Conservation (phyloP, 164 flowering plant genomes). For the Stephania cephalantha region DNA sequence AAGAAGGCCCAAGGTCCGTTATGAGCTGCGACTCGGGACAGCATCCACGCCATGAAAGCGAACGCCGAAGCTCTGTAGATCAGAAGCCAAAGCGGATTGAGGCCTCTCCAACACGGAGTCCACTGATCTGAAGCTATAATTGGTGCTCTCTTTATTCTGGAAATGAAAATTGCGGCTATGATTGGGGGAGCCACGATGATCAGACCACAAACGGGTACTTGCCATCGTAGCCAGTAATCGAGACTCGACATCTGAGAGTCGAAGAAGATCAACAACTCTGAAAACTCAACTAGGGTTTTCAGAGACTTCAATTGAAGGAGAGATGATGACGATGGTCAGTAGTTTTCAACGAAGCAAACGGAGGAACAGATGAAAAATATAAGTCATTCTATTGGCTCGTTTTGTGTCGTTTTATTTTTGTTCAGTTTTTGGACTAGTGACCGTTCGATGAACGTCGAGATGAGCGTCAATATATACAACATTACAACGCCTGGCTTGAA, state of each 20-base stretch:
- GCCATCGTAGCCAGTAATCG: slow-evolving; percentile 39
- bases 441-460: too few species aligned
- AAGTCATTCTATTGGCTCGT: too few species aligned
- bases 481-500: too few species aligned
- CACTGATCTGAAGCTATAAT: slow-evolving; percentile 25
- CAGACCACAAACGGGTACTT: slow-evolving; percentile 31
- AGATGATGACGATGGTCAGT: too few species aligned
- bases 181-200: slow-evolving; percentile 25
- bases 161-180: slow-evolving; percentile 14
- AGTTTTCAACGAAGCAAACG: too few species aligned
- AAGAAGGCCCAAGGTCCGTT: slow-evolving; percentile 28
- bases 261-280: neutral
- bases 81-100: slow-evolving; percentile 32
- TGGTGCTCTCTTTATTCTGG: slow-evolving; percentile 19
- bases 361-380: too few species aligned
- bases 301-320: too few species aligned
- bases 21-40: slow-evolving; percentile 15
- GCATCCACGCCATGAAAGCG: slow-evolving; percentile 18
- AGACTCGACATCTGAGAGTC: slow-evolving; percentile 6
- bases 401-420: too few species aligned
- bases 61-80: slow-evolving; percentile 28
- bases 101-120: slow-evolving; percentile 31
- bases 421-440: too few species aligned
- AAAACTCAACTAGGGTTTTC: neutral
- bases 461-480: too few species aligned